Evolutionary conservation across 345 rosid genomes (phyloP).

Genomic region (Limnanthes douglasii): DNA sequence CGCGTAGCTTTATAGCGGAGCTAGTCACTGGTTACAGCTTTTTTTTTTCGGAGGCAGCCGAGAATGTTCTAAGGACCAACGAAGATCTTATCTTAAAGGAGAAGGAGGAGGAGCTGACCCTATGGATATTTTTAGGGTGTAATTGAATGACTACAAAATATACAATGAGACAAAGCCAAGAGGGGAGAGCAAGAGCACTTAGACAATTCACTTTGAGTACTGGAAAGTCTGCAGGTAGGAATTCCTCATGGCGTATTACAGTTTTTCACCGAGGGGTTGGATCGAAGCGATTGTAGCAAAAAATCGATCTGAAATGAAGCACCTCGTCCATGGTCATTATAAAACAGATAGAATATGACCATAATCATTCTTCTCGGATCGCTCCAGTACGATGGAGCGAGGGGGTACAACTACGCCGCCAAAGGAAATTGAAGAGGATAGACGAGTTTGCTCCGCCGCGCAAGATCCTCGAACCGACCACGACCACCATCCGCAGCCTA

Average conservation of each 20-base stretch:
- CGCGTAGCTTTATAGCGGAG: too few relatives aligned
- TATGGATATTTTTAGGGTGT: too few relatives aligned
- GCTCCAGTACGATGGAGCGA: not conserved
- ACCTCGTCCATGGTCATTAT: not conserved
- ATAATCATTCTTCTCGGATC: not conserved
- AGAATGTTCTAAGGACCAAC: too few relatives aligned
- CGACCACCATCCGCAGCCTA: not conserved
- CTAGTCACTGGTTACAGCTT: too few relatives aligned
- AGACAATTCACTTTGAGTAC: too few relatives aligned
- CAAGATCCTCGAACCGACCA: conserved; percentile 3
- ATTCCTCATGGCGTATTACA: not conserved
- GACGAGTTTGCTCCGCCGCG: conserved; percentile 1
- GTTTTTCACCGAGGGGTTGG: not conserved
- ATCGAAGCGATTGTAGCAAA: not conserved
- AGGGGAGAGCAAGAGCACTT: too few relatives aligned
- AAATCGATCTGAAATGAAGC: not conserved
- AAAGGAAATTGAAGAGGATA: not conserved
- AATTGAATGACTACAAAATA: too few relatives aligned
- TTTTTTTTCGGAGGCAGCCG: too few relatives aligned
- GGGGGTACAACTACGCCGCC: not conserved
- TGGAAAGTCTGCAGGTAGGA: not conserved
- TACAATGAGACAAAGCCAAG: too few relatives aligned
- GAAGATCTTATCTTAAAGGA: too few relatives aligned
- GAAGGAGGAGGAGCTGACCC: too few relatives aligned
- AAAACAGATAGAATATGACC: not conserved